Evolutionary conservation across 805 yeast genomes (phyloP).

Genomic region (Brettanomyces nanus): DNA sequence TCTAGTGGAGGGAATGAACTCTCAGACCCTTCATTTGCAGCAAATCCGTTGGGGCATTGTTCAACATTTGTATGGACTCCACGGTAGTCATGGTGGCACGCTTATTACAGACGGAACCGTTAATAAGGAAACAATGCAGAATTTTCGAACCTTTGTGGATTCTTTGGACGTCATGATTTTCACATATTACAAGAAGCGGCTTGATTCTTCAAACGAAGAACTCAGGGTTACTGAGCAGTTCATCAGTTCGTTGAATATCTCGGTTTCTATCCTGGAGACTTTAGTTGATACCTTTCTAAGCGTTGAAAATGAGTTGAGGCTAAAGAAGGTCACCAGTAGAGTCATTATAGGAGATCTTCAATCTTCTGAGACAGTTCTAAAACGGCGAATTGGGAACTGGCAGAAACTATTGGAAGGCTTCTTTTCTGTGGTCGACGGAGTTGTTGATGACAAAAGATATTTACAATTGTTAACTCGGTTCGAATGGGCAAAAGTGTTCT

Average conservation of each 20-base stretch:
- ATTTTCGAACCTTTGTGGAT: constrained; percentile 18
- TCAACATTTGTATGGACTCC: constrained; percentile 15
- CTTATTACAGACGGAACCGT: constrained; percentile 19
- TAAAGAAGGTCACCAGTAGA: constrained; percentile 15
- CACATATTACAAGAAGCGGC: constrained; percentile 9
- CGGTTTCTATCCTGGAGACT: constrained; percentile 35
- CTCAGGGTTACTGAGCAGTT: neutral
- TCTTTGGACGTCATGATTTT: constrained; percentile 19
- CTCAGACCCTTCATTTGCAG: constrained; percentile 16
- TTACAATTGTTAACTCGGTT: constrained; percentile 26
- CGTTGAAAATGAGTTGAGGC: constrained; percentile 17
- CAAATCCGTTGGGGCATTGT: constrained; percentile 22
- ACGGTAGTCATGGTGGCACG: constrained; percentile 12
- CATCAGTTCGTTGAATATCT: constrained; percentile 11
- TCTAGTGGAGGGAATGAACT: constrained; percentile 14
- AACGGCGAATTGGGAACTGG: constrained; percentile 45
- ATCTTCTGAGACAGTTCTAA: constrained; percentile 30
- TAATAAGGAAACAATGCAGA: constrained; percentile 11
- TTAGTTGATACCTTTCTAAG: constrained; percentile 35
- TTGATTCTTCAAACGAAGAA: neutral
- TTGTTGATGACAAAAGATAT: neutral
- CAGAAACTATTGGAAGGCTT: constrained; percentile 25
- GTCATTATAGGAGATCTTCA: constrained; percentile 22
- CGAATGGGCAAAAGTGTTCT: constrained; percentile 42
- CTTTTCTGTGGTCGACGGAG: constrained; percentile 7